These are phyloP conservation scores for Mycena maculata DNA, from an alignment of 768 basidiomycete species.

Conservation along the genomic window DNA sequence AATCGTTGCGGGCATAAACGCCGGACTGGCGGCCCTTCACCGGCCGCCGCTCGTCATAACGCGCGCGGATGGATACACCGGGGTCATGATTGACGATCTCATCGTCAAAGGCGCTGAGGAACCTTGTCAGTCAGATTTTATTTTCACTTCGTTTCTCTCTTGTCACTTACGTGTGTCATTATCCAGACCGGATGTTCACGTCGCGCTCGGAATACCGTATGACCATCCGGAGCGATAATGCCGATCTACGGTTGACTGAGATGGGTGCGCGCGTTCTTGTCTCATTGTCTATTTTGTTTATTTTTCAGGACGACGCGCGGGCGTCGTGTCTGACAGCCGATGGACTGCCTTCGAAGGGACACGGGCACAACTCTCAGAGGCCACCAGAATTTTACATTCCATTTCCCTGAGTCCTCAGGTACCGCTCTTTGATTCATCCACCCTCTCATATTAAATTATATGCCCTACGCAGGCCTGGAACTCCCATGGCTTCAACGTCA, in stretches of 20 bases:
- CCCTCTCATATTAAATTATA: not conserved
- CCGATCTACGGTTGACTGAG: conserved; percentile 83
- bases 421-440: not conserved
- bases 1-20: conserved; percentile 88
- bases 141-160: not conserved
- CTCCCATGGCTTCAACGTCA: conserved; percentile 56
- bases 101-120: conserved; percentile 91
- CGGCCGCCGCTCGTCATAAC: conserved; percentile 71
- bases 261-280: conserved; percentile 59
- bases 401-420: conserved; percentile 58
- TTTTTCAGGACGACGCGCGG: conserved; percentile 53
- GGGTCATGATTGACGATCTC: conserved; percentile 94
- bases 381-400: conserved; percentile 50
- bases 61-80: conserved; percentile 88
- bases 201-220: conserved; percentile 92
- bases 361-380: conserved; percentile 47
- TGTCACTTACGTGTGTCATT: not conserved
- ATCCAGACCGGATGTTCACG: conserved; percentile 91
- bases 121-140: conserved; percentile 78
- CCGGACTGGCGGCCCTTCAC: conserved; percentile 73
- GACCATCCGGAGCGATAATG: conserved; percentile 89
- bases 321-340: conserved; percentile 58
- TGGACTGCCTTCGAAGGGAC: conserved; percentile 54
- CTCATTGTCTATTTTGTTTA: not conserved
- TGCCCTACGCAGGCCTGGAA: conserved; percentile 48